Evolutionary conservation across 31 red algal species (phyloP).

Genomic region (Bonnemaisonia californica): DNA sequence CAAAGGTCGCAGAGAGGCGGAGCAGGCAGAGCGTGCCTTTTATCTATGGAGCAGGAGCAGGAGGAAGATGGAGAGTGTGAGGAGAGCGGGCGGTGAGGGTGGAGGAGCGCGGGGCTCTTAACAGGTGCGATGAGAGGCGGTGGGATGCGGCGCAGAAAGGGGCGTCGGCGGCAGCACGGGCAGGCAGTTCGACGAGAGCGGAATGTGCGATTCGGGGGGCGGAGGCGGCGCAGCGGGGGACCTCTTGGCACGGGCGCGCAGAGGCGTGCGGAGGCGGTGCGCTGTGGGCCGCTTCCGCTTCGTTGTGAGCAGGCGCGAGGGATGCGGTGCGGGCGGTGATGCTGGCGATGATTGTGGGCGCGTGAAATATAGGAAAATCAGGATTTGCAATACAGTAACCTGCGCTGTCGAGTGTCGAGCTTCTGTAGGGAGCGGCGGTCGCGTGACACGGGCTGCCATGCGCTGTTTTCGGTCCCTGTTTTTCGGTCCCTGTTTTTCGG

Average conservation of each 20-base stretch:
- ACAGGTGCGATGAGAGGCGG: too few species aligned
- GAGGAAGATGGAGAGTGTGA: neutral
- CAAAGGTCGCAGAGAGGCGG: neutral
- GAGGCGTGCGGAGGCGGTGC: too few species aligned
- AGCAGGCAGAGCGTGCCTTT: slow-evolving; percentile 3
- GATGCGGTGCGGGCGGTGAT: too few species aligned
- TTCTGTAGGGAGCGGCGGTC: too few species aligned
- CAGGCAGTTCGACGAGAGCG: neutral
- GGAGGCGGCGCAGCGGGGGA: neutral
- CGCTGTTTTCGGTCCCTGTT: neutral
- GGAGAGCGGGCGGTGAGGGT: neutral
- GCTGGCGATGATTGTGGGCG: too few species aligned
- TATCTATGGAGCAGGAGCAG: neutral
- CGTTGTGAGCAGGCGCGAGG: neutral
- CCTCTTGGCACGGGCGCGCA: neutral
- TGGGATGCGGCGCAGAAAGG: too few species aligned
- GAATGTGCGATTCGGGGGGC: neutral
- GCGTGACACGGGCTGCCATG: too few species aligned
- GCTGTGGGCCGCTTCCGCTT: too few species aligned
- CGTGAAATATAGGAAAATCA: neutral
- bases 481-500: too few species aligned
- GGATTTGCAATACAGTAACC: neutral
- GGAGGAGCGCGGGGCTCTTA: too few species aligned
- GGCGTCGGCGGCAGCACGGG: too few species aligned
- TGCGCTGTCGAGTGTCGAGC: neutral